Base-by-base conservation (phyloP, 257 asterid genomes). In the Primulina eburnea region DNA sequence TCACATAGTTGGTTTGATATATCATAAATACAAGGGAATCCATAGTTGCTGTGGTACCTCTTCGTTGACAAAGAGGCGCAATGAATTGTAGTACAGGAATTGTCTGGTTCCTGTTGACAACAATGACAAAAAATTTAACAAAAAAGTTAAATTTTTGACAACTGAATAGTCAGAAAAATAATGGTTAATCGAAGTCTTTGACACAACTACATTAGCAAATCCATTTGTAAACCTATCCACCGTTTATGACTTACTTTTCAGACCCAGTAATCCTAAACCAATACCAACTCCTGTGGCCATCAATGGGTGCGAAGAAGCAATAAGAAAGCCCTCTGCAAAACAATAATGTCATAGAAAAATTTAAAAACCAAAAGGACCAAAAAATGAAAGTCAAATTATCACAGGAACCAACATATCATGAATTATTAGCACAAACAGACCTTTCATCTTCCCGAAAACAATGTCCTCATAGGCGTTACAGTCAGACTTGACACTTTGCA, bases 401-500 rank as follows among this genome's bases (percentile, higher is more conserved):
- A 70, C 40, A 72, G 70, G 57, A 37, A 67, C 35, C 68, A 20
- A 43, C 53, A 67, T 7, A 21, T 50, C 21, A 47, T 33, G 64
- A 57, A 47, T 26, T 57, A 73, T 71, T 24, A 77, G 74, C 61
- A 60, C 40, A 20, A 59, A 68, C 75, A 40, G 56, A 93, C 98
- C 98, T 85, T 84, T 89, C 64, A 87, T 74, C 92, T 88, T 89
- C 81, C 80, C 88, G 72, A 91, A 74, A 71, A 64, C 91, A 69
- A 82, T 32, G 67, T 85, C 87, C 93, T 91, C 99, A 47, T 91
- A 94, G 29, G 71, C 82, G 63, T 60, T 62, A 71, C 75, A 91
- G 2, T 85, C 97, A 70, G 97, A 81, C 86, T 86, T 94, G 50
- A 83, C 81, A 74, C 85, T 93, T 67, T 87, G 92, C 77, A 89